phyloP scores from a whole-genome alignment of 352 stramenopile species.

The Pythium dissimile region DNA sequence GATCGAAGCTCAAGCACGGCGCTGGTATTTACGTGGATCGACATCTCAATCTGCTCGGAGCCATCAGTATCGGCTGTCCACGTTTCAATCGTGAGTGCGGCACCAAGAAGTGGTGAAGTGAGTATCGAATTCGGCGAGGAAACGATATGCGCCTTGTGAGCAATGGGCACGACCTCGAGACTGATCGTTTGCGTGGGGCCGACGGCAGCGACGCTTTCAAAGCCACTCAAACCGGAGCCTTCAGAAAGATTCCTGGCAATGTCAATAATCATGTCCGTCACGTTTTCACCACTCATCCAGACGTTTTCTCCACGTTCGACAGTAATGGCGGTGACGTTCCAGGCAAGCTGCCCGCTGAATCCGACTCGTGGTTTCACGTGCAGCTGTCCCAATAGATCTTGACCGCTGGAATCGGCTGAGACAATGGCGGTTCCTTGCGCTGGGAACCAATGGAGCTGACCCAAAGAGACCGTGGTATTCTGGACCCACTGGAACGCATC shows the following conservation, averaged over 20 bases:
- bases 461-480: not conserved
- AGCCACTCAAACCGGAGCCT: not conserved
- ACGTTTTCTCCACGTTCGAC: not conserved
- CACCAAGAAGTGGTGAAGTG: constrained; percentile 21
- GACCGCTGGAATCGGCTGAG: not conserved
- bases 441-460: constrained; percentile 7
- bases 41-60: constrained; percentile 6
- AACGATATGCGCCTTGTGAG: constrained; percentile 17
- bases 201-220: not conserved
- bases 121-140: constrained; percentile 24
- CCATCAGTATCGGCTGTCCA: constrained; percentile 24
- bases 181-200: not conserved
- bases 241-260: not conserved
- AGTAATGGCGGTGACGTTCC: constrained; percentile 4
- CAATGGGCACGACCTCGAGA: constrained; percentile 15
- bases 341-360: constrained; percentile 14
- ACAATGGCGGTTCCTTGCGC: constrained; percentile 11
- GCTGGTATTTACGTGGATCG: not conserved
- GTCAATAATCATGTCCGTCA: too few species aligned
- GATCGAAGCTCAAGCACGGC: constrained; percentile 11
- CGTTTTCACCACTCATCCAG: not conserved
- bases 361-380: constrained; percentile 4
- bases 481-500: constrained; percentile 10
- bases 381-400: constrained; percentile 8
- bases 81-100: constrained; percentile 18